A percentile compares a stretch with the other conserved stretches of the same genome.
Evolutionary conservation across 2,329 filamentous ascomycete genomes (phyloP).

Genomic region (Lecanosticta acicola): DNA sequence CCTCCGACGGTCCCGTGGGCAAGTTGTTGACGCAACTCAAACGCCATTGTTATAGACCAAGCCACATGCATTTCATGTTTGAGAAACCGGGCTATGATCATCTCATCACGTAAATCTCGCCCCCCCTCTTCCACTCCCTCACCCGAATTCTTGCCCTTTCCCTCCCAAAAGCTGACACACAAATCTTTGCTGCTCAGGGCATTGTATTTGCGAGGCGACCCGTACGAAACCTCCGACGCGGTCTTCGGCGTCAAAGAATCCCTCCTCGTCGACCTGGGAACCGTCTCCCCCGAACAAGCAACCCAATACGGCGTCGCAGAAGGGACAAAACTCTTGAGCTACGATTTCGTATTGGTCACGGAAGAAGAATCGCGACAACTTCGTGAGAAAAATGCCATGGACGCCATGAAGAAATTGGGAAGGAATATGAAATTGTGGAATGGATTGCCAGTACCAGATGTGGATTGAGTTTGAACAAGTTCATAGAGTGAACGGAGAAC

Average conservation of each 20-base stretch:
- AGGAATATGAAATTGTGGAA: slow-evolving; percentile 67
- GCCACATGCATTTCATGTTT: slow-evolving; percentile 87
- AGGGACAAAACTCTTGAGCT: slow-evolving; percentile 50
- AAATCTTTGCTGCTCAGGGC: slow-evolving; percentile 49
- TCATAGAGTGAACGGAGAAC: too few relatives aligned
- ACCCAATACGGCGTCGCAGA: slow-evolving; percentile 57
- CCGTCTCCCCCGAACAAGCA: slow-evolving; percentile 50
- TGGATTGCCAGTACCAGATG: slow-evolving; percentile 69
- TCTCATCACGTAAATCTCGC: slow-evolving; percentile 66
- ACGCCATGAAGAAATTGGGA: slow-evolving; percentile 63
- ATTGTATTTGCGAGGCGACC: slow-evolving; percentile 69
- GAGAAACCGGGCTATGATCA: slow-evolving; percentile 72
- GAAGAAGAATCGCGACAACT: slow-evolving; percentile 63
- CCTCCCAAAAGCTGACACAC: slow-evolving; percentile 1
- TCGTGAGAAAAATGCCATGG: slow-evolving; percentile 59
- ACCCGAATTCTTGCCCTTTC: too few relatives aligned
- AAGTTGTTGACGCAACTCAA: slow-evolving; percentile 59
- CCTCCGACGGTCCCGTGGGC: slow-evolving; percentile 77
- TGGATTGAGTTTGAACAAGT: slow-evolving; percentile 49
- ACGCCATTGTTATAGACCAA: slow-evolving; percentile 72
- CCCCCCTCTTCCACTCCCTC: neutral
- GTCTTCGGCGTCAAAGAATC: slow-evolving; percentile 85
- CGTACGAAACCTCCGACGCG: slow-evolving; percentile 76
- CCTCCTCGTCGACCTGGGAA: slow-evolving; percentile 60
- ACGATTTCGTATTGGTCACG: slow-evolving; percentile 73